These are phyloP conservation scores for Botrytis aclada DNA, from an alignment of 2,329 filamentous ascomycete genomes.

Conservation along the genomic window DNA sequence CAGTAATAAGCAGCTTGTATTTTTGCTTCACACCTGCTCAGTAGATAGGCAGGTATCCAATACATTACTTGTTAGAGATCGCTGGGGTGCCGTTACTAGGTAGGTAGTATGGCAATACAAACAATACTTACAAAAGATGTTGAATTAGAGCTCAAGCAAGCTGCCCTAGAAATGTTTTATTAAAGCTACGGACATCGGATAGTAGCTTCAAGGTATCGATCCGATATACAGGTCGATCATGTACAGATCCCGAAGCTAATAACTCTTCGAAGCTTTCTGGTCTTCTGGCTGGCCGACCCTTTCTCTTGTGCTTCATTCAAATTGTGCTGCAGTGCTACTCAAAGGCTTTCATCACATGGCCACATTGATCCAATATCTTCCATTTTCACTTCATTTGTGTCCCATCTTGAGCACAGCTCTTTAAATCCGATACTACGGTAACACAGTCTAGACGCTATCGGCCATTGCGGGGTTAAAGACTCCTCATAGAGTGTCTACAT, in stretches of 20 bases:
- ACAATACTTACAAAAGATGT: background rate
- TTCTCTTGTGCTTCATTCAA: background rate
- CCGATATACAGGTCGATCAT: background rate
- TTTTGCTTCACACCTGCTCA: too few relatives aligned
- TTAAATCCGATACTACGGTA: constrained; percentile 8
- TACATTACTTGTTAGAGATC: background rate
- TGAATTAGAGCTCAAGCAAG: background rate
- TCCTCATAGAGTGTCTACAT: background rate
- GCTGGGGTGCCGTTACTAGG: background rate
- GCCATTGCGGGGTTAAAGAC: background rate
- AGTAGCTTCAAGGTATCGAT: background rate
- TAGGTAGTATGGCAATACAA: background rate
- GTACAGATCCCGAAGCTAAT: background rate
- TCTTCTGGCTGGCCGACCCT: background rate
- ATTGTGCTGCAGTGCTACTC: background rate
- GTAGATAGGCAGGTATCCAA: background rate
- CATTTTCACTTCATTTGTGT: background rate
- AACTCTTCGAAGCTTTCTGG: background rate
- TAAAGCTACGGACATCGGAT: background rate
- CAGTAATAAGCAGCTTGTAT: background rate
- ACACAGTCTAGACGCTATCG: constrained; percentile 12
- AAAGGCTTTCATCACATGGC: background rate
- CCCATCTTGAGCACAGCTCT: constrained; percentile 1
- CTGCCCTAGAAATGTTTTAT: background rate
- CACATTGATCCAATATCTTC: background rate